Percentiles rank a stretch among this genome's conserved stretches.
phyloP scores from a whole-genome alignment of 1,284 basidiomycete genomes.

The Pholiota adiposa region DNA sequence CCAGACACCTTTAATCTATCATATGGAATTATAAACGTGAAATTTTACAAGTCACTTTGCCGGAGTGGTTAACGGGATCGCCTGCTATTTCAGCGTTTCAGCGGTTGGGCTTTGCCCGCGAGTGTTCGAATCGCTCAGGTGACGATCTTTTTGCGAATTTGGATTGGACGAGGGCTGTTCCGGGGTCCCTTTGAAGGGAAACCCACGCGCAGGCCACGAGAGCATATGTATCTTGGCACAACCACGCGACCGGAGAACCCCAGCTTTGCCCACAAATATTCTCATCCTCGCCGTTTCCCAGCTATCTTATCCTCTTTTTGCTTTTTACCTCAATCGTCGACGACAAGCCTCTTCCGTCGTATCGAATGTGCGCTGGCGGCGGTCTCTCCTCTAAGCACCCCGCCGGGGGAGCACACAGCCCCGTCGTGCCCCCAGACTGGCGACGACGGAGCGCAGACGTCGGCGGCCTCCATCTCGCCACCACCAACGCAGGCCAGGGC shows the following conservation, averaged over 20 bases:
- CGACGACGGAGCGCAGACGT: slow-evolving; percentile 79
- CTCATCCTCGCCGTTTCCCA: slow-evolving; percentile 20
- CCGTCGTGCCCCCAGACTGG: slow-evolving; percentile 26
- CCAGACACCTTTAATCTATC: not conserved
- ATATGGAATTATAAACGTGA: not conserved
- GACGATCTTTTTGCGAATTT: slow-evolving; percentile 50
- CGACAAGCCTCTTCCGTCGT: not conserved
- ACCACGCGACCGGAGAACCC: slow-evolving; percentile 43
- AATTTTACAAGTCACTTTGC: slow-evolving; percentile 59
- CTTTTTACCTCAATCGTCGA: slow-evolving; percentile 10
- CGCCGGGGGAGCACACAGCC: slow-evolving; percentile 4
- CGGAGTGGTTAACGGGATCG: slow-evolving; percentile 92
- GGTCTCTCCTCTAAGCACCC: slow-evolving; percentile 9
- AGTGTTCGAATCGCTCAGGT: slow-evolving; percentile 87
- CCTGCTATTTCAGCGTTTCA: slow-evolving; percentile 61
- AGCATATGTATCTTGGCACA: slow-evolving; percentile 37
- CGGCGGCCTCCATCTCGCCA: slow-evolving; percentile 81
- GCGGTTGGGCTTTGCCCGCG: slow-evolving; percentile 81
- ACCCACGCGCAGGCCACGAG: slow-evolving; percentile 46
- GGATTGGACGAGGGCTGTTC: not conserved
- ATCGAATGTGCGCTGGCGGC: slow-evolving; percentile 19
- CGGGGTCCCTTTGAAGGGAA: slow-evolving; percentile 22
- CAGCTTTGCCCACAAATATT: slow-evolving; percentile 26
- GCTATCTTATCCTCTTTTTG: slow-evolving; percentile 17
- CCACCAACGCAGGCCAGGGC: slow-evolving; percentile 63